Evolutionary conservation across 148 eudicot species (phyloP), one percentile per base, ranked within the genome.

Genomic region (Fallopia convolvulus): DNA sequence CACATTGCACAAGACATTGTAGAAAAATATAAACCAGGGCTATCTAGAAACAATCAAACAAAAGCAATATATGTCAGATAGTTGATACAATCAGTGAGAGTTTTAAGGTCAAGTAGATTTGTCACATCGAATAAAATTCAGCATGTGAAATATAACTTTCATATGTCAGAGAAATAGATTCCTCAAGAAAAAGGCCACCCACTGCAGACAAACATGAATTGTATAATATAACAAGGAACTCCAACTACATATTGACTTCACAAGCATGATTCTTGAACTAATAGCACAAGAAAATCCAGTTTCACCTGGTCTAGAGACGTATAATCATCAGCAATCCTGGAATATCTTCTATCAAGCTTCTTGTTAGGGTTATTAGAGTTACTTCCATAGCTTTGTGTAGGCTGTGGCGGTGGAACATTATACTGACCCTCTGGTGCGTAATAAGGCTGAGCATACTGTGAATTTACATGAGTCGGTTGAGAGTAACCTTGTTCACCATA

Each of bases 321-420:
- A 33, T 76, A 80, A 32, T 76, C 79, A 76, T 80, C 82, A 18
- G 82, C 71, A 42, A 80, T 80, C 65, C 78, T 75, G 30, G 82
- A 80, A 75, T 75, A 80, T 30, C 74, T 68, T 77, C 82, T 75
- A n/a, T 80, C 82, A 23, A 80, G 58, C 70, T 14, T 63, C 78
- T 70, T 80, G 26, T 70, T 80, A 14, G 75, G 82, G 44, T 40
- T 74, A 76, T 53, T 40, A 50, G 82, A 10, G 41, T 32, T 17
- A 50, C 55, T 70, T 6, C 44, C 70, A 47, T 80, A 75, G 70
- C 53, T 70, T 70, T 74, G 77, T 48, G 77, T 0, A 18, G 26
- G 68, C 26, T 48, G 77, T 53, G 39, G 74, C 33, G 49, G 78
- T 48, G 74, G 42, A 8, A 47, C 40, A 50, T 75, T 60, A 55